Evolutionary conservation across 2,329 filamentous ascomycete genomes (phyloP), one percentile per base, ranked within the genome.

Genomic region (Grosmannia penicillata): DNA sequence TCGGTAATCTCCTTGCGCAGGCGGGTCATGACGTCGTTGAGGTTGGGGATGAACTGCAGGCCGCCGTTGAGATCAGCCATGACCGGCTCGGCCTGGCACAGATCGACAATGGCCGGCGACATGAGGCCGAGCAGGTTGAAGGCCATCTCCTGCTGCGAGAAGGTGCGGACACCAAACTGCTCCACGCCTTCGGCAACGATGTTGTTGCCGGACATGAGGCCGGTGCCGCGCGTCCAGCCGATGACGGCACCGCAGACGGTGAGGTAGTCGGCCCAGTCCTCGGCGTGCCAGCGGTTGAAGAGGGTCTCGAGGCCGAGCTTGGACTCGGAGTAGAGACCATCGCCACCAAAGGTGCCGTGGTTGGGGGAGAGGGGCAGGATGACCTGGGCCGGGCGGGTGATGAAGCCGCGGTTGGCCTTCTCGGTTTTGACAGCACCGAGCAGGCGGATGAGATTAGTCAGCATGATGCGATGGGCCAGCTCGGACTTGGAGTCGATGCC

Each of bases 111-210:
- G 22, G 79, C 73, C 27, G 91, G 87, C 1, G 87, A 82, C 91
- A 98, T 94, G 38, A 98, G 74, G 49, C 91, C 89, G 32, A 98
- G 75, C 48, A 98, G 63, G 63, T 98, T 98, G 71, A 98, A 98
- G 14, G 91, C 91, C 91, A 98, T 98, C 62, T 98, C 91, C 58
- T 94, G 86, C 63, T 96, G 91, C 9, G 89, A 96, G 70, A 98
- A 98, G 4, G 91, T 98, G 51, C 91, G 86, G 21, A 96, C 91
- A 52, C 91, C 91, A 48, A 93, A 91, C 51, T 83, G 84, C 67
- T 98, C 91, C 40, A 98, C 85, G 43, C 89, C 91, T 58, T 96
- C 89, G 26, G 91, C 91, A 47, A 96, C 87, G 51, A 96, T 78
- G 60, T 98, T 56, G 43, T 65, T 65, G 26, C 45, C 54, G 2